Conservation (phyloP, 805 yeast species). For the Cyberlindnera xishuangbannaensis region DNA sequence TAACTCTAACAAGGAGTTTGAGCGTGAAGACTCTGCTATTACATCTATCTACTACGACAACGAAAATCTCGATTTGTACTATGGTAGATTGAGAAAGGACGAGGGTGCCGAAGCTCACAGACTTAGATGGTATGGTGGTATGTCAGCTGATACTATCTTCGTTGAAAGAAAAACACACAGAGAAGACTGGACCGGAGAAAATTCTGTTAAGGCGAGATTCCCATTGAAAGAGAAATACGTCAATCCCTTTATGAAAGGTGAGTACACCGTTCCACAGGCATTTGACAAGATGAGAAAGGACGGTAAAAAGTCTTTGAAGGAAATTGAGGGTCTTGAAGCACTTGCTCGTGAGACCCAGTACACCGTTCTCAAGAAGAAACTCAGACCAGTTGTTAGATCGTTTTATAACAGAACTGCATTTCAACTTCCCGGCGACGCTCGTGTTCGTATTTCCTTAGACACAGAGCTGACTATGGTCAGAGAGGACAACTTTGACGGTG, state of each 20-base stretch:
- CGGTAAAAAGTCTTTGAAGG: conserved; percentile 80
- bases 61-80: conserved; percentile 80
- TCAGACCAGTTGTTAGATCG: conserved; percentile 92
- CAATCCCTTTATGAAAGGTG: conserved; percentile 77
- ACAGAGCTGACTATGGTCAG: conserved; percentile 97
- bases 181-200: conserved; percentile 99
- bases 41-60: conserved; percentile 96
- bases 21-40: conserved; percentile 90
- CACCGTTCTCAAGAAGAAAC: conserved; percentile 71
- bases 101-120: conserved; percentile 99
- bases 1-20: conserved; percentile 94
- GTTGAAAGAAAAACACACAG: conserved; percentile 97
- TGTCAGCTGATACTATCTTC: conserved; percentile 86
- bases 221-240: conserved; percentile 87
- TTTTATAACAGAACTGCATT: conserved; percentile 98
- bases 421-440: conserved; percentile 98
- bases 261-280: conserved; percentile 79
- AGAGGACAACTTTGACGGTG: conserved; percentile 94
- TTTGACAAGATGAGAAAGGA: conserved; percentile 91
- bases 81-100: conserved; percentile 90
- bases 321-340: conserved; percentile 87
- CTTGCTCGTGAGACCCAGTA: conserved; percentile 92
- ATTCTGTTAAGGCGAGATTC: conserved; percentile 97
- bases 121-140: conserved; percentile 98
- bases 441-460: conserved; percentile 96